A percentile compares a stretch with the other conserved stretches of the same genome.
These are phyloP conservation scores for Microbotryum scabiosae DNA, from an alignment of 1,284 basidiomycete genomes.

Conservation along the genomic window DNA sequence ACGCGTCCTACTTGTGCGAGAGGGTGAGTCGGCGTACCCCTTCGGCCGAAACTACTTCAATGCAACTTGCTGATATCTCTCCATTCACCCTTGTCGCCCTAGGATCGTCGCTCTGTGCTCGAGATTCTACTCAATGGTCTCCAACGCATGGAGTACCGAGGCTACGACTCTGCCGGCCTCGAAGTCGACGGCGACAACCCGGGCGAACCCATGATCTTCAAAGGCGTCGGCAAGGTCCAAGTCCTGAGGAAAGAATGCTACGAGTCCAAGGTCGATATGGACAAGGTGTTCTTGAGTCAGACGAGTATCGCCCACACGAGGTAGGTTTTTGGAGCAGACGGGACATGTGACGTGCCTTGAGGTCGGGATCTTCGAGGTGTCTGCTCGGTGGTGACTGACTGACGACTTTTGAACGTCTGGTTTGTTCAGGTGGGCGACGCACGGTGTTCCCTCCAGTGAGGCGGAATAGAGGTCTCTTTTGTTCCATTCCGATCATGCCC, in stretches of 20 bases:
- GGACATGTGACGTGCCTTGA: background rate
- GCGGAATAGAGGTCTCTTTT: too few relatives aligned
- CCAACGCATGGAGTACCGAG: slow-evolving; percentile 93
- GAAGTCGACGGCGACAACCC: slow-evolving; percentile 88
- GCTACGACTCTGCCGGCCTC: slow-evolving; percentile 90
- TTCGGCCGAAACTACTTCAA: background rate
- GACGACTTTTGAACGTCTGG: too few relatives aligned
- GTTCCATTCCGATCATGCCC: too few relatives aligned
- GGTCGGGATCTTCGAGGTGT: background rate
- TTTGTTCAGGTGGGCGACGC: slow-evolving; percentile 84
- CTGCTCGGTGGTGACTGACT: background rate
- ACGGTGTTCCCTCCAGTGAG: slow-evolving; percentile 56
- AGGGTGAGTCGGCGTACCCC: slow-evolving; percentile 25
- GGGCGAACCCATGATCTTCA: slow-evolving; percentile 72
- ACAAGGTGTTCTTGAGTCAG: slow-evolving; percentile 75
- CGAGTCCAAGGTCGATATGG: slow-evolving; percentile 63
- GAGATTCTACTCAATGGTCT: slow-evolving; percentile 89
- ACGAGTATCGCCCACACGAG: slow-evolving; percentile 93
- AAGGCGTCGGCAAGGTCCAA: slow-evolving; percentile 97
- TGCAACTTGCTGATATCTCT: slow-evolving; percentile 8
- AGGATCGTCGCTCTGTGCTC: slow-evolving; percentile 87
- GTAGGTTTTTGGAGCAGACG: slow-evolving; percentile 2
- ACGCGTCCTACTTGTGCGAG: slow-evolving; percentile 68
- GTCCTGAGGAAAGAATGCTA: slow-evolving; percentile 87
- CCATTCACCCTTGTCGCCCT: slow-evolving; percentile 19